Evolutionary conservation across 495 filamentous ascomycete genomes (phyloP).

Genomic region (Aspergillus baeticus): DNA sequence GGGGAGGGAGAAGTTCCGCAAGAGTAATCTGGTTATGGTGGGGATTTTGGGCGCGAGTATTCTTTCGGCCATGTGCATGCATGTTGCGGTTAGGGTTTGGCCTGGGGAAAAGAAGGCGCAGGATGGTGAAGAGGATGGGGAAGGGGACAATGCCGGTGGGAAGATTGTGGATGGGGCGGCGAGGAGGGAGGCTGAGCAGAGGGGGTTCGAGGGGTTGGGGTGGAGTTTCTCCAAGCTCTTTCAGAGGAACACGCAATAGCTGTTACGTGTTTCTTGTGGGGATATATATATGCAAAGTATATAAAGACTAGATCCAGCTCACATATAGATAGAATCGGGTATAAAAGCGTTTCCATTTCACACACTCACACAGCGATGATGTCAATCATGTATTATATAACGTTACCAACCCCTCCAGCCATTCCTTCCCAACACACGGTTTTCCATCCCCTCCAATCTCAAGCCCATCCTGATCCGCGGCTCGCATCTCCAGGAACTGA

Average conservation of each 20-base stretch:
- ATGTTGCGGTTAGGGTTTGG: conserved; percentile 59
- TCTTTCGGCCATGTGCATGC: conserved; percentile 64
- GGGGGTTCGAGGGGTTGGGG: conserved; percentile 62
- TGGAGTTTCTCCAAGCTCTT: conserved; percentile 18
- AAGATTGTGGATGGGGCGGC: conserved; percentile 67
- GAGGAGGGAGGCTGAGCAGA: conserved; percentile 63
- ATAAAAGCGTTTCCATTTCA: not conserved
- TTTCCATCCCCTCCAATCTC: no score
- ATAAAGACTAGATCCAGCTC: not conserved
- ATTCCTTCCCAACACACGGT: no score
- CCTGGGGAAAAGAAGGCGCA: no score
- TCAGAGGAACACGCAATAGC: not conserved
- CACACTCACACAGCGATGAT: no score
- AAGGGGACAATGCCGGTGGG: conserved; percentile 36
- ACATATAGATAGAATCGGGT: not conserved
- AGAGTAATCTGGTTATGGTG: conserved; percentile 85
- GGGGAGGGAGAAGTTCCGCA: conserved; percentile 71
- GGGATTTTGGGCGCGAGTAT: conserved; percentile 81
- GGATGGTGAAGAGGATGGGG: conserved; percentile 47
- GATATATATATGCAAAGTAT: not conserved
- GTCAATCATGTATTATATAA: no score
- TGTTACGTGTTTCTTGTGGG: not conserved
- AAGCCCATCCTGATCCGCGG: no score
- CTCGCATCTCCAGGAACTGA: no score
- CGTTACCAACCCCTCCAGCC: no score